Conservation (phyloP, 306 rosid genomes). For the Dalbergia oliveri region DNA sequence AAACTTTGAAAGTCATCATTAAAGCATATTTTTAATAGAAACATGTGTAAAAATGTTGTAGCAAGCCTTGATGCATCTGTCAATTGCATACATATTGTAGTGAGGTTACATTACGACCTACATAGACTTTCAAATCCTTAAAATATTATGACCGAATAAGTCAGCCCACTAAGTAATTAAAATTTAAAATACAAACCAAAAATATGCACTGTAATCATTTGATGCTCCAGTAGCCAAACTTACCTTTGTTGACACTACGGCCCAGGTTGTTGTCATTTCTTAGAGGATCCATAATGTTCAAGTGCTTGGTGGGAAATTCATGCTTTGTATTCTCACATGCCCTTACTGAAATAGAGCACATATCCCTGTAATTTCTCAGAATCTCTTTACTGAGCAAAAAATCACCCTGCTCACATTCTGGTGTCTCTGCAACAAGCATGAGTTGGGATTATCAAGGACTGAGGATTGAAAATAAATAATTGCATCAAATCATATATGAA, state of each 20-base stretch:
- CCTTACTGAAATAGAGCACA: constrained; percentile 50
- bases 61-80: constrained; percentile 12
- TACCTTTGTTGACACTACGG: constrained; percentile 70
- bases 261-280: constrained; percentile 74
- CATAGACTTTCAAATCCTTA: constrained; percentile 2
- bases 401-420: constrained; percentile 49
- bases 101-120: constrained; percentile 17
- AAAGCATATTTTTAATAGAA: constrained; percentile 24
- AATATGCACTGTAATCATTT: constrained; percentile 26
- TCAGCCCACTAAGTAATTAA: constrained; percentile 19
- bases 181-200: neutral
- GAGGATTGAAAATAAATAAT: constrained; percentile 33
- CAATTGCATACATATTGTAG: constrained; percentile 12
- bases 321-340: constrained; percentile 33
- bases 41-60: constrained; percentile 10
- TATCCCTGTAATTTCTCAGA: constrained; percentile 58
- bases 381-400: constrained; percentile 66
- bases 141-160: neutral
- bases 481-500: constrained; percentile 15
- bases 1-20: constrained; percentile 10
- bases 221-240: constrained; percentile 34
- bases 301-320: constrained; percentile 60
- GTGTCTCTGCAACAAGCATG: constrained; percentile 50
- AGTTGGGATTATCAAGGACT: constrained; percentile 40
- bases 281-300: constrained; percentile 80